A percentile compares a stretch with the other conserved stretches of the same genome.
These are phyloP conservation scores for Tephrocybe sp. DNA, from an alignment of 768 basidiomycete species.

Conservation along the genomic window DNA sequence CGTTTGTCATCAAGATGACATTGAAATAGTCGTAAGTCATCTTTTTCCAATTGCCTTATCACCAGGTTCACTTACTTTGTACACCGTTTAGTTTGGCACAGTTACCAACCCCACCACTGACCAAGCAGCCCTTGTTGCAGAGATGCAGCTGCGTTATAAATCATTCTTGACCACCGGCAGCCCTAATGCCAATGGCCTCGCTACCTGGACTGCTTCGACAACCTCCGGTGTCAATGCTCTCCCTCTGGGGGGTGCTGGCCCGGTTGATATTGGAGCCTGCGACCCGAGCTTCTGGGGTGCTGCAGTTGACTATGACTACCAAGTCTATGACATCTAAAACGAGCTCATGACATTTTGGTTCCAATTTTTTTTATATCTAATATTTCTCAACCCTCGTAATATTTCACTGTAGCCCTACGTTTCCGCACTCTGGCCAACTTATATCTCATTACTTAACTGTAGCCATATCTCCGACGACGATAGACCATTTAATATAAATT, in stretches of 20 bases:
- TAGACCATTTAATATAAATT: neutral
- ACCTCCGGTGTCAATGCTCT: slow-evolving; percentile 53
- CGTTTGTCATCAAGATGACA: slow-evolving; percentile 84
- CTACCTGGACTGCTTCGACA: slow-evolving; percentile 54
- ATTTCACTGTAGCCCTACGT: slow-evolving; percentile 21
- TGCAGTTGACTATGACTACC: slow-evolving; percentile 67
- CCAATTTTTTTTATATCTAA: neutral
- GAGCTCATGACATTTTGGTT: neutral
- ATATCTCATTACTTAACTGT: slow-evolving; percentile 9
- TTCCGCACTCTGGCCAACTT: slow-evolving; percentile 1
- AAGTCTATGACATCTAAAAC: slow-evolving; percentile 47
- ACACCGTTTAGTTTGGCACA: slow-evolving; percentile 47
- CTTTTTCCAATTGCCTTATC: neutral
- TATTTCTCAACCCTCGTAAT: slow-evolving; percentile 10
- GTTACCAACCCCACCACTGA: slow-evolving; percentile 48
- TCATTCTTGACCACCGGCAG: slow-evolving; percentile 60
- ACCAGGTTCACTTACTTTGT: slow-evolving; percentile 1
- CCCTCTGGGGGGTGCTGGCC: slow-evolving; percentile 56
- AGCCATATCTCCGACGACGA: slow-evolving; percentile 11
- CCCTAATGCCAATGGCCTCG: slow-evolving; percentile 52
- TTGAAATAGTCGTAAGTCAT: slow-evolving; percentile 65
- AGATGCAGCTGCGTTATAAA: slow-evolving; percentile 69
- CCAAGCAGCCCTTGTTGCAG: slow-evolving; percentile 56
- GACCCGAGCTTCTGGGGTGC: slow-evolving; percentile 66
- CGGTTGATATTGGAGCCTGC: slow-evolving; percentile 56